Conservation (phyloP, 495 filamentous ascomycete genomes). For the Paragyromitra xinjiangensis region DNA sequence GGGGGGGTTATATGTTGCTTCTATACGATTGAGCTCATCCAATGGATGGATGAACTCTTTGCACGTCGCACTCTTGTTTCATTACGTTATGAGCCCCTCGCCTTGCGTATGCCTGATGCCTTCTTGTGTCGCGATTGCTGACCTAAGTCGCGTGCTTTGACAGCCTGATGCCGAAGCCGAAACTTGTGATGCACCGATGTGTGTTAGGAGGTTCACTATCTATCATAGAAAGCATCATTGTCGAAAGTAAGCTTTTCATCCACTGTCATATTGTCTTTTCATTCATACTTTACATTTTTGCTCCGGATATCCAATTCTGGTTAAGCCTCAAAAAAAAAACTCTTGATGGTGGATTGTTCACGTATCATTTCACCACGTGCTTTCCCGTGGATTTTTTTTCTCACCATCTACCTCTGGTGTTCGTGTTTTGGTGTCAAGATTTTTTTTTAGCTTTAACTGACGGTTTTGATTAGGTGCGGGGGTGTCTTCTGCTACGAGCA, state of each 20-base stretch:
- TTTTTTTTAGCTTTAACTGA: conserved; percentile 19
- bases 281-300: conserved; percentile 7
- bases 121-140: conserved; percentile 52
- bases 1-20: conserved; percentile 40
- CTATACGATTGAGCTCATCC: conserved; percentile 22
- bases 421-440: neutral
- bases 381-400: conserved; percentile 7
- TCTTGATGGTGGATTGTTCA: neutral
- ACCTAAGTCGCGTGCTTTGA: conserved; percentile 54
- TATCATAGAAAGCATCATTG: conserved; percentile 78
- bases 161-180: conserved; percentile 71
- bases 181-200: conserved; percentile 70
- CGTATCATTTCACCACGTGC: neutral
- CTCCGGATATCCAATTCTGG: neutral
- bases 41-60: conserved; percentile 24
- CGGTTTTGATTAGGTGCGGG: conserved; percentile 63
- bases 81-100: conserved; percentile 45
- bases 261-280: neutral
- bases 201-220: conserved; percentile 71
- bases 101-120: conserved; percentile 43
- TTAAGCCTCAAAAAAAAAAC: neutral
- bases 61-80: conserved; percentile 43
- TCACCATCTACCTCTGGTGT: neutral
- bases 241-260: conserved; percentile 62
- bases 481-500: conserved; percentile 75